Evolutionary conservation across 257 asterid genomes (phyloP).

Genomic region (Ligustrum vulgare): DNA sequence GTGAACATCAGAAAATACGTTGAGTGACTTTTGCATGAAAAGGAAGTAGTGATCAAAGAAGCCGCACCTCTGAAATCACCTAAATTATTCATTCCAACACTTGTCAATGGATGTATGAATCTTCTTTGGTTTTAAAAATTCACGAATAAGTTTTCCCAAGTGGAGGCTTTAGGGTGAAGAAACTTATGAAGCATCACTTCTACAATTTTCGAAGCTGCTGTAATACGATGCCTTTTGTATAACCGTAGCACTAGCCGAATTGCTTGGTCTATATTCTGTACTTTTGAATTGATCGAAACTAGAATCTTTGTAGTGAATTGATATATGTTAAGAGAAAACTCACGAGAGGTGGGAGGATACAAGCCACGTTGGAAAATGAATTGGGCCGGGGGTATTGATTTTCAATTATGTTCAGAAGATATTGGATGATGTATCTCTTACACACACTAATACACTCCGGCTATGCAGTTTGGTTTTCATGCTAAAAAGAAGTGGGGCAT

Average conservation of each 20-base stretch:
- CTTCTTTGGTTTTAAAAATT: constrained; percentile 68
- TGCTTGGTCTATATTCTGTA: no score
- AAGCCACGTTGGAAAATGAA: no score
- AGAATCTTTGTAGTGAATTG: no score
- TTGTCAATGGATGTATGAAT: constrained; percentile 60
- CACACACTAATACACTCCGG: no score
- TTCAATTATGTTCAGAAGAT: no score
- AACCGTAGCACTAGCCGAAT: constrained; percentile 69
- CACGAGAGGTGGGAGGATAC: no score
- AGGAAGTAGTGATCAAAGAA: constrained; percentile 18
- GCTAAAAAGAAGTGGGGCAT: no score
- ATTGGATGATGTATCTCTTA: no score
- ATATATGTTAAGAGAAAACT: no score
- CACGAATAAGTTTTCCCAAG: constrained; percentile 73
- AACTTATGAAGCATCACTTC: constrained; percentile 82
- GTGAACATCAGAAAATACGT: constrained; percentile 4
- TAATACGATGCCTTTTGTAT: constrained; percentile 53
- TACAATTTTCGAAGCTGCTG: constrained; percentile 66
- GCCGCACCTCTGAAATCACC: constrained; percentile 39
- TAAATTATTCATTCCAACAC: constrained; percentile 69
- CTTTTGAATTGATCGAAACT: no score
- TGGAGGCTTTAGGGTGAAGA: constrained; percentile 62
- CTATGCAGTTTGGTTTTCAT: no score
- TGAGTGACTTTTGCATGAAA: neutral
- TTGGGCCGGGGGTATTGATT: no score